These are phyloP conservation scores for Starmerella sp. DNA, from an alignment of 805 yeast species.

Conservation along the genomic window DNA sequence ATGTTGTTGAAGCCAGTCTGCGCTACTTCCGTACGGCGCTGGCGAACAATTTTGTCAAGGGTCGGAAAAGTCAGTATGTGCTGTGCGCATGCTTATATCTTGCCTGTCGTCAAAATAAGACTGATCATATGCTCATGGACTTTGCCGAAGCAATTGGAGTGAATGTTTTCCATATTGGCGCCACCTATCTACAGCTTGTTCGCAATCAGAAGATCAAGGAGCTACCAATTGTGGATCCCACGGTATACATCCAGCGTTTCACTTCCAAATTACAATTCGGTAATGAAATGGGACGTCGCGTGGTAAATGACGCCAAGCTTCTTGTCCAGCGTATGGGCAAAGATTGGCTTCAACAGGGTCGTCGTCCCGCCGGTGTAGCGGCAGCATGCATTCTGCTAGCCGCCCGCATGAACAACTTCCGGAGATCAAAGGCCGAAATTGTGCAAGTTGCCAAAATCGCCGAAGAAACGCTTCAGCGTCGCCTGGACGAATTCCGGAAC, in stretches of 20 bases:
- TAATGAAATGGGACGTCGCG: slow-evolving; percentile 46
- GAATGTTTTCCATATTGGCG: slow-evolving; percentile 88
- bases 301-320: slow-evolving; percentile 75
- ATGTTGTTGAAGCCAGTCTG: slow-evolving; percentile 72
- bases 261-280: slow-evolving; percentile 79
- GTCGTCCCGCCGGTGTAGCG: slow-evolving; percentile 97
- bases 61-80: slow-evolving; percentile 91
- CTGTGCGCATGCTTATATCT: slow-evolving; percentile 89
- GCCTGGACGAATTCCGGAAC: slow-evolving; percentile 75
- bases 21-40: slow-evolving; percentile 85
- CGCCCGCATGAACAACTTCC: slow-evolving; percentile 89
- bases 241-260: slow-evolving; percentile 85
- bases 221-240: slow-evolving; percentile 87
- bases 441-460: slow-evolving; percentile 94
- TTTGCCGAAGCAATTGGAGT: slow-evolving; percentile 83
- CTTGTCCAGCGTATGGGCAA: slow-evolving; percentile 82
- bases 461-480: slow-evolving; percentile 80
- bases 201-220: slow-evolving; percentile 64
- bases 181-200: slow-evolving; percentile 90
- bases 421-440: slow-evolving; percentile 85
- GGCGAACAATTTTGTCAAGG: slow-evolving; percentile 84
- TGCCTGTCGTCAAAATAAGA: slow-evolving; percentile 83
- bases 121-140: slow-evolving; percentile 93
- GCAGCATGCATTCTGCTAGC: slow-evolving; percentile 92
- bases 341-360: slow-evolving; percentile 94